phyloP scores from a whole-genome alignment of 2,329 filamentous ascomycete genomes.

The Colletotrichum tamarilloi region DNA sequence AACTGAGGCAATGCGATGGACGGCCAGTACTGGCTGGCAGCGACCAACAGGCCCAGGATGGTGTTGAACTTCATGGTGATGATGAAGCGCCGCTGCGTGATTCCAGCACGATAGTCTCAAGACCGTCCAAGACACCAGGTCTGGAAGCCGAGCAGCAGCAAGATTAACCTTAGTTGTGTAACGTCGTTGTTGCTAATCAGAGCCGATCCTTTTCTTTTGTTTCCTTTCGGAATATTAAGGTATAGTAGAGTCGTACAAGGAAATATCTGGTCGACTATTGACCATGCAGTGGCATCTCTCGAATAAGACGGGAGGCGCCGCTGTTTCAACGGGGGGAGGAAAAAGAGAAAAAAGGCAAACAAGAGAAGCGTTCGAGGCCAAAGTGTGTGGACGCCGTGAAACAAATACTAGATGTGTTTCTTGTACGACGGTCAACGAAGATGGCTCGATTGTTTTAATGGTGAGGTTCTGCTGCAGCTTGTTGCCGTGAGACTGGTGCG shows the following conservation, averaged over 20 bases:
- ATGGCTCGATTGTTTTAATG: neutral
- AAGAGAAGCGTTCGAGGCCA: neutral
- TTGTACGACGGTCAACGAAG: neutral
- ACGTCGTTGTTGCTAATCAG: neutral
- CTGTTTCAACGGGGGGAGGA: constrained; percentile 16
- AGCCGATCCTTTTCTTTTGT: neutral
- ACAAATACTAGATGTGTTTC: constrained; percentile 5
- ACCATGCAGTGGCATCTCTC: constrained; percentile 22
- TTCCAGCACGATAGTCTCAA: constrained; percentile 24
- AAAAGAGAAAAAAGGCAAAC: constrained; percentile 3
- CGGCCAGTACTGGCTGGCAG: constrained; percentile 26
- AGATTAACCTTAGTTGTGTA: neutral
- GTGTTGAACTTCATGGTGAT: constrained; percentile 17
- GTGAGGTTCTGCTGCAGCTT: neutral
- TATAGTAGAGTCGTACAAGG: neutral
- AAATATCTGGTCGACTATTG: constrained; percentile 4
- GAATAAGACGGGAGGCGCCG: constrained; percentile 23
- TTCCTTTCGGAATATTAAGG: neutral
- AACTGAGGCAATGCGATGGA: constrained; percentile 28
- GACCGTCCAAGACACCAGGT: constrained; percentile 32
- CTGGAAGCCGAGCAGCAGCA: constrained; percentile 23
- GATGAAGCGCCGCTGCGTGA: constrained; percentile 14
- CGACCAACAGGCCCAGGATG: constrained; percentile 15
- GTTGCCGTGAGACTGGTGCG: constrained; percentile 33
- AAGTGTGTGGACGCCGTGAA: constrained; percentile 1